Evolutionary conservation across 2,329 filamentous ascomycete genomes (phyloP).

Genomic region (Exserohilum rostratum): DNA sequence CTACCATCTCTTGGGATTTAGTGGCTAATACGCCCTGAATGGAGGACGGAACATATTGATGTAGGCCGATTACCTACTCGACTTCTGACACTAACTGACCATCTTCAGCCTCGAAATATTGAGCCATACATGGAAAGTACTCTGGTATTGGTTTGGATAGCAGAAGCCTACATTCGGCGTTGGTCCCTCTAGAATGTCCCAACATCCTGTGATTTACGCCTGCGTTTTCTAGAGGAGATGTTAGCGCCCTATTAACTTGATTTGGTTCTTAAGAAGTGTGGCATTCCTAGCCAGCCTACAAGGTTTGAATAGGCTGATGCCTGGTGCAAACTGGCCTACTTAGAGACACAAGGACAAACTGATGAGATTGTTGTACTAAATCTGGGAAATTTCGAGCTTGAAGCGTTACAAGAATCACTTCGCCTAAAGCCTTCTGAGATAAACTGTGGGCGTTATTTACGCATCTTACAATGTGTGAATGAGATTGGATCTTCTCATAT

Average conservation of each 20-base stretch:
- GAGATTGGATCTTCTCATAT: constrained; percentile 10
- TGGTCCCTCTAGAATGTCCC: not conserved
- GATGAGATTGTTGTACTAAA: not conserved
- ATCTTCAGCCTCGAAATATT: not conserved
- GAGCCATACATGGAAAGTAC: constrained; percentile 1
- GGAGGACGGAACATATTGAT: constrained; percentile 3
- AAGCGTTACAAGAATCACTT: not conserved
- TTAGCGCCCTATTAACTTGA: constrained; percentile 3
- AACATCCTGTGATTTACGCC: constrained; percentile 1
- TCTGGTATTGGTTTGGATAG: constrained; percentile 7
- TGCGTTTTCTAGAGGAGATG: constrained; percentile 9
- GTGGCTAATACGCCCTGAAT: too few species aligned
- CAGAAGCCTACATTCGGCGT: not conserved
- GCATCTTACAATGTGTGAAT: constrained; percentile 10
- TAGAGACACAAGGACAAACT: constrained; percentile 3
- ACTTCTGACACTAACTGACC: not conserved
- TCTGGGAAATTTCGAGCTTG: not conserved
- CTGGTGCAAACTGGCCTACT: not conserved
- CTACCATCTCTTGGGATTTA: not conserved
- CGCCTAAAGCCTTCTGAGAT: constrained; percentile 1
- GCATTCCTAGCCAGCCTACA: not conserved
- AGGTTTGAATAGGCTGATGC: not conserved
- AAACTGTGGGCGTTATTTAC: not conserved
- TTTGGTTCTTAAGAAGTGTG: constrained; percentile 2
- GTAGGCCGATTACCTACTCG: not conserved